Conservation (phyloP, 2,329 filamentous ascomycete genomes). For the Domatiomyces globalis region DNA sequence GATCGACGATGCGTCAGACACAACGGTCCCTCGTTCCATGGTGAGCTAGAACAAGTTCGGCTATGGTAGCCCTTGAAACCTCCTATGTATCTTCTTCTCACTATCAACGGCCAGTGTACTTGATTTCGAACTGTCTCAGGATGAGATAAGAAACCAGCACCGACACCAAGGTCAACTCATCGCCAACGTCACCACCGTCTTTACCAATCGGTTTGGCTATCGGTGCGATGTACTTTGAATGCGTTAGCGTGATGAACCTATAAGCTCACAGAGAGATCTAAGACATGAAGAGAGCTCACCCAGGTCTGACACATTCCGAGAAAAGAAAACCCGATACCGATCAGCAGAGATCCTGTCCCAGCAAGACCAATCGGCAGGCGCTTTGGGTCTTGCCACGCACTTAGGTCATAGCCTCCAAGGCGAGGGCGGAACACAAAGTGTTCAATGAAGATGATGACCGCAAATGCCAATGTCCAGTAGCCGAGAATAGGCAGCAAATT, state of each 20-base stretch:
- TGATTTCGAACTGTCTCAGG: conserved; percentile 8
- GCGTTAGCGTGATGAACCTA: neutral
- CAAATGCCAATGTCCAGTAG: conserved; percentile 18
- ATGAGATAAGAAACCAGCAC: conserved; percentile 8
- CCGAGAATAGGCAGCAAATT: conserved; percentile 15
- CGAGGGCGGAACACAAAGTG: conserved; percentile 13
- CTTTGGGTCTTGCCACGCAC: conserved; percentile 14
- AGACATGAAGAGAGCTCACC: conserved; percentile 6
- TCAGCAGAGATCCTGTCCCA: conserved; percentile 6
- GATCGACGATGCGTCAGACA: too few species aligned
- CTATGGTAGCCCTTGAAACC: too few species aligned
- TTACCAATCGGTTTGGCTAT: conserved; percentile 11
- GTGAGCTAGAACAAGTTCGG: too few species aligned
- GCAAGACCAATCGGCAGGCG: conserved; percentile 15
- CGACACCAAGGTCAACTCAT: conserved; percentile 7
- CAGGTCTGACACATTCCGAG: conserved; percentile 17
- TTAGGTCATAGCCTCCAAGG: conserved; percentile 12
- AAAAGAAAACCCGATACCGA: conserved; percentile 6
- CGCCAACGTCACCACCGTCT: conserved; percentile 13
- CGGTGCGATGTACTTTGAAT: conserved; percentile 8
- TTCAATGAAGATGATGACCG: conserved; percentile 12
- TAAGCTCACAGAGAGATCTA: neutral
- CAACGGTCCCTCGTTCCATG: too few species aligned
- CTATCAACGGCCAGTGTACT: conserved; percentile 4
- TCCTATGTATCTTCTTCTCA: too few species aligned